A percentile compares a stretch with the other conserved stretches of the same genome.
These are phyloP conservation scores for Tetracentron sinense DNA, from an alignment of 164 flowering plant species.

Conservation along the genomic window DNA sequence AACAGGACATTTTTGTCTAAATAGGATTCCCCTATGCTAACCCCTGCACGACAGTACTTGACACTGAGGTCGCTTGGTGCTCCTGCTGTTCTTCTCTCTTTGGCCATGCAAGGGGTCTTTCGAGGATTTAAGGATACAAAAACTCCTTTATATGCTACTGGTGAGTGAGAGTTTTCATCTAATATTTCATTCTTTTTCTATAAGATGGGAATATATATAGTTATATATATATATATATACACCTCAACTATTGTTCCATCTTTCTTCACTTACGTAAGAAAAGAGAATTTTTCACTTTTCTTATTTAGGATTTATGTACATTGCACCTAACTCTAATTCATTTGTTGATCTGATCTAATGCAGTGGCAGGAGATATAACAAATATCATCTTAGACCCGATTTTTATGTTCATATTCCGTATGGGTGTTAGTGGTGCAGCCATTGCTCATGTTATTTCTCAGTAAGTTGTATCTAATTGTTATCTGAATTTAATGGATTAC, in stretches of 20 bases:
- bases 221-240: too few species aligned
- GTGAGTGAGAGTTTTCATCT: slow-evolving; percentile 23
- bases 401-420: slow-evolving; percentile 50
- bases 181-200: too few species aligned
- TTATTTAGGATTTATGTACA: not conserved
- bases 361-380: slow-evolving; percentile 70
- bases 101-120: slow-evolving; percentile 64
- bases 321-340: slow-evolving; percentile 3
- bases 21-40: slow-evolving; percentile 54
- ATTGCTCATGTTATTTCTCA: slow-evolving; percentile 95
- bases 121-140: slow-evolving; percentile 62
- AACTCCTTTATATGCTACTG: slow-evolving; percentile 60
- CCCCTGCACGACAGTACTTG: slow-evolving; percentile 47
- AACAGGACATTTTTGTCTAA: not conserved
- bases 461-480: slow-evolving; percentile 41
- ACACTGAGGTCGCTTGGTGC: slow-evolving; percentile 56
- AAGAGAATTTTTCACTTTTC: not conserved
- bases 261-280: too few species aligned
- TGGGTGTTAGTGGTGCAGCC: slow-evolving; percentile 94
- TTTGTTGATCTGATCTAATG: slow-evolving; percentile 4
- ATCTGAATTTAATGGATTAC: not conserved
- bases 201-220: too few species aligned
- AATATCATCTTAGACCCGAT: slow-evolving; percentile 85
- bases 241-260: too few species aligned
- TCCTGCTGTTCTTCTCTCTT: slow-evolving; percentile 63